These are phyloP conservation scores for Lasiodiplodia hormozganensis DNA, from an alignment of 2,329 filamentous ascomycete genomes.

Conservation along the genomic window DNA sequence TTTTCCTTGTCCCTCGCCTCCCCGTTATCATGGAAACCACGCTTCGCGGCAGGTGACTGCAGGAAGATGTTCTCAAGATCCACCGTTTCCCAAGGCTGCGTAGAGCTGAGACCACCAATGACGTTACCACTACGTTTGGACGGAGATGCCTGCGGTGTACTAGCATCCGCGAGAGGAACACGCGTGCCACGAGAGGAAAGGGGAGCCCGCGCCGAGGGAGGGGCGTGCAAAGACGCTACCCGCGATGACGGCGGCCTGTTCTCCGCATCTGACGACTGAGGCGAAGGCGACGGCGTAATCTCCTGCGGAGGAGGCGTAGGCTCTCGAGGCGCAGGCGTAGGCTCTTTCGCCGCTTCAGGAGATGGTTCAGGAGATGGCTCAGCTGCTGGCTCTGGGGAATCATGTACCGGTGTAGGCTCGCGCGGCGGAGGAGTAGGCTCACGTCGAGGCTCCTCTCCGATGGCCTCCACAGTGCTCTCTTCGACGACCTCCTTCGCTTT, in stretches of 20 bases:
- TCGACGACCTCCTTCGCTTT: conserved; percentile 32
- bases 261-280: conserved; percentile 80
- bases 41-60: conserved; percentile 46
- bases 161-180: conserved; percentile 50
- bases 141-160: conserved; percentile 46
- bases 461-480: conserved; percentile 26
- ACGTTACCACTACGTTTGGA: conserved; percentile 53
- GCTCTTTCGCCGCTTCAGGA: background rate
- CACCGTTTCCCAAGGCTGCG: conserved; percentile 71
- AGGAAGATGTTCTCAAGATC: conserved; percentile 77
- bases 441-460: background rate
- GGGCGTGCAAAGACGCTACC: conserved; percentile 50
- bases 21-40: conserved; percentile 28
- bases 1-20: conserved; percentile 37
- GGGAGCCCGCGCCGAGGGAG: conserved; percentile 27
- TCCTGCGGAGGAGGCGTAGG: conserved; percentile 21
- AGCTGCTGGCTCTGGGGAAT: background rate
- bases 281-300: conserved; percentile 68
- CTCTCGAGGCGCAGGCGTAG: conserved; percentile 18
- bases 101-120: conserved; percentile 57
- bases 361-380: background rate
- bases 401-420: conserved; percentile 1
- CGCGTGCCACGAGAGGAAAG: conserved; percentile 20
- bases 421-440: conserved; percentile 1
- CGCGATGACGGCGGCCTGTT: conserved; percentile 77